A percentile compares a stretch with the other conserved stretches of the same genome.
Conservation (phyloP, 225 moss, liverwort and hornwort genomes). For the Marchantia paleacea region DNA sequence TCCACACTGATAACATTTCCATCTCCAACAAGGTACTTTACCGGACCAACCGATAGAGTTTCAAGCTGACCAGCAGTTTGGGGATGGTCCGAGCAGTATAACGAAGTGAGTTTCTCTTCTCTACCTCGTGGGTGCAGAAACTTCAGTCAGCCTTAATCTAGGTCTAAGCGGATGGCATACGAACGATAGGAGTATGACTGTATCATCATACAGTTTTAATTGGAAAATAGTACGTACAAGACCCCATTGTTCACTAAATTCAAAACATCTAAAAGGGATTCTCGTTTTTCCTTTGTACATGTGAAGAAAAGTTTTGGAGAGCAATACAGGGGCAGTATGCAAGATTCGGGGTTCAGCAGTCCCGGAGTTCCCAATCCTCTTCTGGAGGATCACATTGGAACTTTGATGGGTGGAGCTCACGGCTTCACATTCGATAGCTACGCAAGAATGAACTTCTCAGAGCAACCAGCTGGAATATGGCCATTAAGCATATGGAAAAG, state of each 20-base stretch:
- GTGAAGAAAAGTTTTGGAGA: slow-evolving; percentile 38
- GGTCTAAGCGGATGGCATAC: background rate
- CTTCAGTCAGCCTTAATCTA: background rate
- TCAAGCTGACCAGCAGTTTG: background rate
- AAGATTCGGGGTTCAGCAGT: background rate
- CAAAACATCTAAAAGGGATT: slow-evolving; percentile 14
- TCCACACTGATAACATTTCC: background rate
- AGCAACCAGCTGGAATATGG: slow-evolving; percentile 28
- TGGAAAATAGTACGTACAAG: too few relatives aligned
- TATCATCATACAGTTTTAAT: background rate
- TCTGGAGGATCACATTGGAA: background rate
- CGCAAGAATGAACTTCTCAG: slow-evolving; percentile 29
- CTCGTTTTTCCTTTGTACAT: slow-evolving; percentile 20
- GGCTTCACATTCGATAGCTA: slow-evolving; percentile 22
- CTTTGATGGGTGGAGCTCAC: background rate
- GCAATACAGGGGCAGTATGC: slow-evolving; percentile 4
- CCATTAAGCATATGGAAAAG: slow-evolving; percentile 31
- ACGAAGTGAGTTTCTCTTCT: slow-evolving; percentile 7
- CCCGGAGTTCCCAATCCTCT: background rate
- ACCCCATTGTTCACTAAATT: background rate
- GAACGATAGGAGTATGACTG: background rate
- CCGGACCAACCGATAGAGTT: background rate
- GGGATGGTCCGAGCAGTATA: background rate
- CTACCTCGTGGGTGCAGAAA: background rate
- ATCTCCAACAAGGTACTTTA: background rate